Base-by-base conservation (phyloP, 1,284 basidiomycete genomes). In the Pascua guehoae region DNA sequence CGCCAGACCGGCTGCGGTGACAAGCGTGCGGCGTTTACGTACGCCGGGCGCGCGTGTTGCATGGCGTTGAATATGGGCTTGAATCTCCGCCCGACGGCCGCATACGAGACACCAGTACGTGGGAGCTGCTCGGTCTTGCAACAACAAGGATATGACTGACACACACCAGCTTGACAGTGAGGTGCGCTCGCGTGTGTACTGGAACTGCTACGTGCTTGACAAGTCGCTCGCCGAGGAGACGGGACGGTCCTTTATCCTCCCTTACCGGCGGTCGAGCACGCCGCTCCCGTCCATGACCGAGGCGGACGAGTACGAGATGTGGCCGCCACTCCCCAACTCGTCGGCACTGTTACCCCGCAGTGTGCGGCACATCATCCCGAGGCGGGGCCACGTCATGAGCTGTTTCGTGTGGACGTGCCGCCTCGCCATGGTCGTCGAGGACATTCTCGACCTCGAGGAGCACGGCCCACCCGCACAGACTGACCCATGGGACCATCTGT, bases 41-140 rank as follows among this genome's bases (percentile, higher is more conserved):
- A 74, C 48, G 70, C 69, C 15, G 73, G 76, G 8, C 63, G 77
- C 41, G 77, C 79, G 8, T 71, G 70, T 53, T 69, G 68, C 32
- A 78, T 79, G 78, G 71, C 73, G 17, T 63, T 79, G 37, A 77
- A 75, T 49, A 66, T 80, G 56, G 78, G 79, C 7, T 54, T 80
- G 52, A 76, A 80, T 53, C 66, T 76, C 2, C 66, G 61, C 5
- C 60, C 60, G 4, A 56, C 67, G 45, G 61, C 40, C 17, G 17
- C 49, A 32, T 32, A 32, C 4, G 65, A 61, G 65, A 67, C 16
- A 69, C 75, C 48, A 53, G 65, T 16, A 71, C 78, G 53, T 9
- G 41, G n/a, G 40, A 49, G 70, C 68, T 32, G 65, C 75, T 5
- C 18, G 69, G 71, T 18, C 65, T 8, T 4, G 32, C 7, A 32